Conservation (phyloP, 2,329 filamentous ascomycete species). For the Ophioceras dolichostomum region DNA sequence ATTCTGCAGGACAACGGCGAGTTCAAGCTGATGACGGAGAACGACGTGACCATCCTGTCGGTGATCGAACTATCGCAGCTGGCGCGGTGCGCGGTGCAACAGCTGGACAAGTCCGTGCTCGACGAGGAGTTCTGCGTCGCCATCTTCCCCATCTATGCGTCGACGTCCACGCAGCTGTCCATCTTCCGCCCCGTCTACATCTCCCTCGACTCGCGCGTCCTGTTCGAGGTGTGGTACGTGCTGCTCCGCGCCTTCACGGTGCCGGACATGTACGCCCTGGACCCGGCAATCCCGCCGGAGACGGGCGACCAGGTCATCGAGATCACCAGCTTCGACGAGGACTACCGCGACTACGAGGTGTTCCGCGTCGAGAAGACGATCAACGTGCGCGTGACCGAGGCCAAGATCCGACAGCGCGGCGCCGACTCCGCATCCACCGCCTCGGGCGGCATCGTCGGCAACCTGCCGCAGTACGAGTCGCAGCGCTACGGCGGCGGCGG, state of each 20-base stretch:
- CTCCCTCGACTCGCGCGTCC: constrained; percentile 69
- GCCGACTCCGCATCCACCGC: constrained; percentile 5
- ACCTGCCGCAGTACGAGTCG: constrained; percentile 12
- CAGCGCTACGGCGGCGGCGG: constrained; percentile 18
- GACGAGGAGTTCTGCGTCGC: constrained; percentile 91
- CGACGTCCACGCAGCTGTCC: constrained; percentile 58
- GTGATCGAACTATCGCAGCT: constrained; percentile 81
- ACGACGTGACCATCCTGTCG: constrained; percentile 67
- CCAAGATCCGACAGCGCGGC: constrained; percentile 38
- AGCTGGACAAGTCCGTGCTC: constrained; percentile 78
- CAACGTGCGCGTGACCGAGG: constrained; percentile 45
- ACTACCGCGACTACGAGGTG: constrained; percentile 30
- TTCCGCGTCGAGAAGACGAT: constrained; percentile 53
- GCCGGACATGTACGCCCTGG: constrained; percentile 71
- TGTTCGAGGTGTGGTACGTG: constrained; percentile 98
- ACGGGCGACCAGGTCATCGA: constrained; percentile 23
- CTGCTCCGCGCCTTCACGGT: constrained; percentile 82
- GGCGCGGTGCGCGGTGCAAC: constrained; percentile 80
- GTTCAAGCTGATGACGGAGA: constrained; percentile 80
- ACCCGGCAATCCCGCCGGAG: constrained; percentile 22
- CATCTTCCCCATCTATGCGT: constrained; percentile 86
- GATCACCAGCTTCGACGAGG: constrained; percentile 23
- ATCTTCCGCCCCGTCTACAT: constrained; percentile 83
- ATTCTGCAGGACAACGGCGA: constrained; percentile 92
- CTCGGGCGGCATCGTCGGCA: constrained; percentile 5